Evolutionary conservation across 768 basidiomycete genomes (phyloP).

Genomic region (Suillus luteus): DNA sequence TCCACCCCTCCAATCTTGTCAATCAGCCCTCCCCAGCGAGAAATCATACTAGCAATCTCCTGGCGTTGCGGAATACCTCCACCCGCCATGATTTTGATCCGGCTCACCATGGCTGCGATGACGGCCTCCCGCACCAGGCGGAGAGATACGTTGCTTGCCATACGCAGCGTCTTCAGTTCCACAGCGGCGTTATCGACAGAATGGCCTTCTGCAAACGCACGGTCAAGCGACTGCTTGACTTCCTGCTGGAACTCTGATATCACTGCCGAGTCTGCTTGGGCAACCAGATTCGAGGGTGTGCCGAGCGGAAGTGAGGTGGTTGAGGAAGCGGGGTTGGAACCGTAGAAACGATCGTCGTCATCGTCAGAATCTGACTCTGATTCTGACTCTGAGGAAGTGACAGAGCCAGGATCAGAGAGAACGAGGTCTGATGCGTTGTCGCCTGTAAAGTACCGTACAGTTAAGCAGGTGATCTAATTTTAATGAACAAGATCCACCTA

Average conservation of each 20-base stretch:
- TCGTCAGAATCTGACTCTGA: conserved; percentile 41
- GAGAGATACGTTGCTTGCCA: conserved; percentile 93
- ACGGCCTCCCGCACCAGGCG: conserved; percentile 86
- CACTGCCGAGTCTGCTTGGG: conserved; percentile 43
- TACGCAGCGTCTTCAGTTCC: conserved; percentile 93
- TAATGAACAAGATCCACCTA: conserved; percentile 48
- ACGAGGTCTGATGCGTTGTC: conserved; percentile 65
- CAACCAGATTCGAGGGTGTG: conserved; percentile 39
- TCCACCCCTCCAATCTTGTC: conserved; percentile 82
- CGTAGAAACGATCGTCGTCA: conserved; percentile 42
- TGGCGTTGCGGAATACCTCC: conserved; percentile 59
- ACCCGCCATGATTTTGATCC: conserved; percentile 61
- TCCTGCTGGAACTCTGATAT: conserved; percentile 76
- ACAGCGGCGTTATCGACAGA: conserved; percentile 91
- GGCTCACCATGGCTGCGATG: conserved; percentile 79
- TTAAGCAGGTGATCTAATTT: background rate
- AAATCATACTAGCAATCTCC: conserved; percentile 63
- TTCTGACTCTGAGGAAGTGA: conserved; percentile 53
- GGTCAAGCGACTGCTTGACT: conserved; percentile 82
- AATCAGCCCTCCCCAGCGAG: conserved; percentile 83
- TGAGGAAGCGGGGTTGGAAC: conserved; percentile 44
- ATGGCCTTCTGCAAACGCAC: conserved; percentile 91
- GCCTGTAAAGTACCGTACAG: conserved; percentile 34
- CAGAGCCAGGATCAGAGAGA: conserved; percentile 59
- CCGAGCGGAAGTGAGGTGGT: conserved; percentile 47